Evolutionary conservation across 1,139 yeast genomes (phyloP).

Genomic region (Candida sanyaensis): DNA sequence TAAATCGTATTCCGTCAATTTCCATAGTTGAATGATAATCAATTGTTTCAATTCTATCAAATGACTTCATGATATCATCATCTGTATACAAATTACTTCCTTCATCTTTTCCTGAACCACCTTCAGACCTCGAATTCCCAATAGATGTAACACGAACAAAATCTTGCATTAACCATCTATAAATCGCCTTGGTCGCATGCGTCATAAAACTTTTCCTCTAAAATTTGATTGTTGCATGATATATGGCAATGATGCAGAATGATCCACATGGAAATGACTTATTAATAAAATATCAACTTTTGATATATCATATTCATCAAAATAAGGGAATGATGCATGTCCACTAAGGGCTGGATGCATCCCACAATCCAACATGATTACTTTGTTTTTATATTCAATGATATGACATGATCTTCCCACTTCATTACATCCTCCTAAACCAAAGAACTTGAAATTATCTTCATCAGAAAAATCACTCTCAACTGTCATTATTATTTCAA

Average conservation of each 20-base stretch:
- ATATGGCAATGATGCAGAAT: slow-evolving; percentile 95
- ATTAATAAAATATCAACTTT: slow-evolving; percentile 84
- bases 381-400: slow-evolving; percentile 88
- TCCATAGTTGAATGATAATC: slow-evolving; percentile 96
- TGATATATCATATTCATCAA: slow-evolving; percentile 89
- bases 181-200: slow-evolving; percentile 97
- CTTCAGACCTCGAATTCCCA: slow-evolving; percentile 35
- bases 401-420: slow-evolving; percentile 97
- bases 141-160: slow-evolving; percentile 89
- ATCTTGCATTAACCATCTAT: slow-evolving; percentile 91
- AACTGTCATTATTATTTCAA: slow-evolving; percentile 10
- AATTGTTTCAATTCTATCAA: slow-evolving; percentile 87
- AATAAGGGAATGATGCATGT: slow-evolving; percentile 87
- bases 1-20: slow-evolving; percentile 89
- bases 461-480: slow-evolving; percentile 28
- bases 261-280: slow-evolving; percentile 95
- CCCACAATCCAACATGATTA: slow-evolving; percentile 98
- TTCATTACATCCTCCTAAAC: slow-evolving; percentile 99
- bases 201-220: slow-evolving; percentile 98
- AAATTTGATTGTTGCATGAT: slow-evolving; percentile 97
- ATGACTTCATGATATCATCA: slow-evolving; percentile 84
- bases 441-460: slow-evolving; percentile 64
- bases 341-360: slow-evolving; percentile 96
- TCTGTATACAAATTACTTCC: slow-evolving; percentile 73
- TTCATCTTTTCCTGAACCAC: slow-evolving; percentile 22